These are phyloP conservation scores for Closterium sp. DNA, from an alignment of 139 green algal species.

Conservation along the genomic window DNA sequence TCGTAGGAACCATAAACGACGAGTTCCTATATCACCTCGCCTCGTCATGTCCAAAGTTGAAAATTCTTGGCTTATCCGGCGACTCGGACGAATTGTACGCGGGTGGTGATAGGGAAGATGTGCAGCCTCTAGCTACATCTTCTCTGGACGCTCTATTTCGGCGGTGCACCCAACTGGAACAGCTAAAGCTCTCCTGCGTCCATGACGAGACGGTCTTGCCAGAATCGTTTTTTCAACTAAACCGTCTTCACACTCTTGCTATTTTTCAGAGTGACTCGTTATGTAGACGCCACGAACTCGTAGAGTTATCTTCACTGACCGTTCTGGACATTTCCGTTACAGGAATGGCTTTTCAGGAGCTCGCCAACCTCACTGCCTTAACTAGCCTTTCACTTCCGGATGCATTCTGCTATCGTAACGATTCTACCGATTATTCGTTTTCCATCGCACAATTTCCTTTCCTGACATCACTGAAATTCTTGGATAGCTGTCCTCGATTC, in stretches of 20 bases:
- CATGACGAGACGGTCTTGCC: background rate
- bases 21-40: background rate
- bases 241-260: background rate
- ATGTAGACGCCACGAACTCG: background rate
- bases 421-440: background rate
- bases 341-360: background rate
- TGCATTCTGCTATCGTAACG: background rate
- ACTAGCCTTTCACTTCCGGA: background rate
- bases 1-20: background rate
- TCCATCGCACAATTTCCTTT: background rate
- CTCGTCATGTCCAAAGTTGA: background rate
- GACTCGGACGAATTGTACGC: background rate
- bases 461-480: background rate
- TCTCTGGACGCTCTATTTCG: background rate
- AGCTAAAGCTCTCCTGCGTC: background rate
- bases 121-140: background rate
- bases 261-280: background rate
- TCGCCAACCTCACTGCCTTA: background rate
- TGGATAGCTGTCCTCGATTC: background rate
- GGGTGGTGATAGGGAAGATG: background rate
- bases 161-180: background rate
- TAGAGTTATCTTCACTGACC: background rate
- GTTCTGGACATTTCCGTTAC: background rate
- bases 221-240: background rate
- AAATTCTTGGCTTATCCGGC: background rate